Base-by-base conservation (phyloP, 2,329 filamentous ascomycete genomes). In the Periglandula ipomoeae region DNA sequence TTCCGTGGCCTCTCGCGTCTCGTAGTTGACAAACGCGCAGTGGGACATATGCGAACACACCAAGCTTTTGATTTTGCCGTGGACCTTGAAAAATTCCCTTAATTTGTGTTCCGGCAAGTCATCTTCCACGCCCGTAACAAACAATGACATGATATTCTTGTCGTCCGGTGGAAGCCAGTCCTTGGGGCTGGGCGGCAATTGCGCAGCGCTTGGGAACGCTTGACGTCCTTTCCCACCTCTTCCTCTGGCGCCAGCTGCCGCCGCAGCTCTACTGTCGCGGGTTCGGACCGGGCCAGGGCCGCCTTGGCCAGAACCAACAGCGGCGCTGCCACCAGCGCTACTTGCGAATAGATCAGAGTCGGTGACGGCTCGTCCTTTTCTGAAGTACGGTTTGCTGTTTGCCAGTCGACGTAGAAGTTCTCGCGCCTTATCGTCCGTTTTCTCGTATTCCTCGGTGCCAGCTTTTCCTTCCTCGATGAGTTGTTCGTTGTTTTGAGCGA, bases 1-100 rank as follows among this genome's bases (percentile, higher is more conserved):
- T 68, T 98, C 93, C 0, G 94, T 93, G 1, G 79, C 85, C 53
- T 88, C 82, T 50, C 93, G 79, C 3, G 85, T 87, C 57, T 89
- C 82, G 64, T 89, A 98, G 69, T 98, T 98, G 69, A 98, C 75
- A 62, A 97, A 98, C 1, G 93, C 93, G 65, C 90, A 97, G 62
- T 97, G 93, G 15, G 91, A 91, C 72, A 95, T 89, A 70, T 98
- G 93, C 6, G 90, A 96, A 67, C 93, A 97, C 34, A 98, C 85
- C 15, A 98, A 71, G 23, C 89, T 96, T 59, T 93, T 87, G 52
- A 98, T 84, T 61, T 91, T 88, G 54, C 93, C 93, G 59, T 90
- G 89, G 17, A 80, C 79, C 52, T 88, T 82, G 72, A 98, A 98
- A 66, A 94, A 93, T 2, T 89, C 85, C 43, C 93, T 86, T 23